These are phyloP conservation scores for Acanthamoeba lenticulata DNA, from an alignment of 208 protist genomes.

Conservation along the genomic window DNA sequence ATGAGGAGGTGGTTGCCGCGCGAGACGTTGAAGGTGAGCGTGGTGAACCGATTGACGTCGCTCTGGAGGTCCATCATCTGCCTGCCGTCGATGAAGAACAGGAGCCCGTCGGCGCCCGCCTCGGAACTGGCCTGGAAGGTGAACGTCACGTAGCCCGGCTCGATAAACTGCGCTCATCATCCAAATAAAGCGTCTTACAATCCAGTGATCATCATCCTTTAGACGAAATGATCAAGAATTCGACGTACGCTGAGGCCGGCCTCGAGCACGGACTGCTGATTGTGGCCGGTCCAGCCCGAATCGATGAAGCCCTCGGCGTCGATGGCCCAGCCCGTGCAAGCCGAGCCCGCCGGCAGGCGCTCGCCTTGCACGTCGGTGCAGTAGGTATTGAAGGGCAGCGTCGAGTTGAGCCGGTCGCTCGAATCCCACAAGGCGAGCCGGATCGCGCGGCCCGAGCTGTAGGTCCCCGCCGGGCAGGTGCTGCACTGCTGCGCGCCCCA, in stretches of 20 bases:
- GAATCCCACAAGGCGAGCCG: background rate
- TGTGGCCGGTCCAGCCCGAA: background rate
- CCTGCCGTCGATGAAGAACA: slow-evolving; percentile 1
- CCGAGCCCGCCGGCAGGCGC: background rate
- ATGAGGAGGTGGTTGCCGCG: background rate
- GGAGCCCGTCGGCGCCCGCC: background rate
- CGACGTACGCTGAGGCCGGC: background rate
- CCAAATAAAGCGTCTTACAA: background rate
- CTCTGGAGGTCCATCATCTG: slow-evolving; percentile 3
- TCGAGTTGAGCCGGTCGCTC: background rate
- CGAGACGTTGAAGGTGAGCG: background rate
- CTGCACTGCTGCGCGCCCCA: slow-evolving; percentile 5
- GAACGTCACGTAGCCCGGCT: background rate
- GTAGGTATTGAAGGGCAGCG: slow-evolving; percentile 12
- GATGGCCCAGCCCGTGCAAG: background rate
- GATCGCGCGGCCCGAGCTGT: background rate
- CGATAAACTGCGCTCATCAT: background rate
- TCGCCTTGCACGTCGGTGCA: background rate
- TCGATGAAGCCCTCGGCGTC: background rate
- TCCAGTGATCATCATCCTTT: background rate
- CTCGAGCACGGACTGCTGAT: background rate
- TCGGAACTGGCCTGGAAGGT: slow-evolving; percentile 34
- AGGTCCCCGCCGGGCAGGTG: background rate
- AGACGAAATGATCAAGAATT: background rate
- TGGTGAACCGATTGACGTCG: background rate